Conservation (phyloP, 2,329 filamentous ascomycete species). For the Calonectria pseudoturangicola region DNA sequence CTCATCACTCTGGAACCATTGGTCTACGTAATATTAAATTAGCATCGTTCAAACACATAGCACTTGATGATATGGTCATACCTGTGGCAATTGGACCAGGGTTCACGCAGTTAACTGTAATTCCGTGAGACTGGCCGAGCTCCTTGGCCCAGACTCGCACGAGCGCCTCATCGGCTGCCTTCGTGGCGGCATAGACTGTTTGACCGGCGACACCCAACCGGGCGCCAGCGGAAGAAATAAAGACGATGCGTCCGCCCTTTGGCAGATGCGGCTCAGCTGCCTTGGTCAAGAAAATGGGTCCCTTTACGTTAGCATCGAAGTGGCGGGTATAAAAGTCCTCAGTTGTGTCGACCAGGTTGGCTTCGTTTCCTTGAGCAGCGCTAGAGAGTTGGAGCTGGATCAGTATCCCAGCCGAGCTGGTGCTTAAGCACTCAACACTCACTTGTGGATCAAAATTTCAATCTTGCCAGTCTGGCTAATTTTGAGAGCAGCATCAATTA, state of each 20-base stretch:
- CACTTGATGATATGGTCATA: not conserved
- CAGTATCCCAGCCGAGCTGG: rapidly evolving
- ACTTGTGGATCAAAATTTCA: conserved; percentile 54
- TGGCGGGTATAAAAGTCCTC: conserved; percentile 40
- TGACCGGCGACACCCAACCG: conserved; percentile 54
- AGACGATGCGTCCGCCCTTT: conserved; percentile 58
- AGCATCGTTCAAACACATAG: not conserved
- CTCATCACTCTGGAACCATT: conserved; percentile 54
- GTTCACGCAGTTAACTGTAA: conserved; percentile 58
- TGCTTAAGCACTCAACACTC: not conserved
- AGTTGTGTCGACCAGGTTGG: conserved; percentile 43
- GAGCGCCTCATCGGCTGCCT: conserved; percentile 58
- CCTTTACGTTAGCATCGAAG: conserved; percentile 50
- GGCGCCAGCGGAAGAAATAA: conserved; percentile 58
- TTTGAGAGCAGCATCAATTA: conserved; percentile 46
- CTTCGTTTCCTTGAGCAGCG: conserved; percentile 41
- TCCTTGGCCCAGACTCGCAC: conserved; percentile 58
- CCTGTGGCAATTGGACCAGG: conserved; percentile 54
- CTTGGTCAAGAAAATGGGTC: conserved; percentile 58
- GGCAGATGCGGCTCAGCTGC: conserved; percentile 56
- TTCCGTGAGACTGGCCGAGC: conserved; percentile 54
- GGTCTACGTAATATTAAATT: conserved; percentile 41
- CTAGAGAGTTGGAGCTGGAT: not conserved
- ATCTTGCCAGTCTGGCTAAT: conserved; percentile 50
- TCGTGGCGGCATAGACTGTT: conserved; percentile 59